Base-by-base conservation (phyloP, 495 filamentous ascomycete species). In the Penicillium silybi region DNA sequence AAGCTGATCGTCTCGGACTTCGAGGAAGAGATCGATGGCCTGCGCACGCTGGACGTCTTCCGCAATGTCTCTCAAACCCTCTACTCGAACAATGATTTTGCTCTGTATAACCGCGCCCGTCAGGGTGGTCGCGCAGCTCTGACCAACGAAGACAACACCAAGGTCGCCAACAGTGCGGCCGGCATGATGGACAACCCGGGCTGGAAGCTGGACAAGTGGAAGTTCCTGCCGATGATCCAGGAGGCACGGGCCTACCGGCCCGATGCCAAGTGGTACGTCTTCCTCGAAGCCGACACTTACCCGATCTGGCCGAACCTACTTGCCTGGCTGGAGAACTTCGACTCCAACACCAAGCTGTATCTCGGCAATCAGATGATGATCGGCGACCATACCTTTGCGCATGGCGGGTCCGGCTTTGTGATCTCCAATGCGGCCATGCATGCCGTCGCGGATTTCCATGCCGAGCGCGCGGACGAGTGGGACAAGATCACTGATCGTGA, bases 171-270 rank as follows among this genome's bases (percentile, higher is more conserved):
- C 46, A 57, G 63, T 15, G 53, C 67, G 0, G 53, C 62, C 27
- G 73, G 71, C 8, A 73, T 70, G 55, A 56, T 43, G 3, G 63
- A 65, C 18, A 75, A 73, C 22, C 70, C 73, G 1, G 85, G 80
- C 18, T 89, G 85, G 84, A 75, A 73, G 46, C 69, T 86, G 13
- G 85, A 88, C 65, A 86, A 85, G 61, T 87, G 81, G 75, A 88
- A 87, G 64, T 87, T 87, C 61, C 68, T 88, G 6, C 81, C 83
- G 4, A 83, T 84, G 73, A 74, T 86, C 53, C 73, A 80, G 38
- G 69, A 79, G 25, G 78, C 82, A 17, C 78, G 77, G 59, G 58
- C 63, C 23, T 65, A 72, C 62, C 65, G 68, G 11, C 76, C 77
- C n/a, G 61, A 75, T 10, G 73, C 70, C 15, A 74, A 80, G 34